Evolutionary conservation across 495 filamentous ascomycete genomes (phyloP), one percentile per base, ranked within the genome.

Genomic region (Penicillium canariense): DNA sequence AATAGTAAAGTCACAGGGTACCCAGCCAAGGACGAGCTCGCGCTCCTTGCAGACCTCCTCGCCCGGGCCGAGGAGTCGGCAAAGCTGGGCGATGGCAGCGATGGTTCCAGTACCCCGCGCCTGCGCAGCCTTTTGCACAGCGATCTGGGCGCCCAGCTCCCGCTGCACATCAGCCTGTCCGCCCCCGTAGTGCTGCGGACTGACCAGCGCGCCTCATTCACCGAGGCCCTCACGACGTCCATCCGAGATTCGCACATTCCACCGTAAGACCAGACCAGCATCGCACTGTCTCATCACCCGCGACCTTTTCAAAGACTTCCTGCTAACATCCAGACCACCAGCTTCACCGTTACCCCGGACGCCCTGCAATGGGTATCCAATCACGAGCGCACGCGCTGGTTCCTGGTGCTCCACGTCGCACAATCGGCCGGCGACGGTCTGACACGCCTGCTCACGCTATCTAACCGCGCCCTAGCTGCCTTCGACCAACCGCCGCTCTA

Each of bases 111-210:
- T 25, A 28, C 43, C 27, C 20, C 18, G 0, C 52, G 17, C 34
- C 58, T 86, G 42, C 60, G 84, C 40, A 87, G 81, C 52, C 82
- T 91, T 35, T 76, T 96, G 3, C 77, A 75, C 20, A 91, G 84
- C 51, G 88, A 93, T 48, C 81, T 97, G 0, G 89, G 83, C 34
- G 81, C 82, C 9, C 84, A 87, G n/a, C 76, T 87, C 46, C 91
- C 92, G 4, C 80, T 98, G 20, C 94, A 98, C 71, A 83, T 98
- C 61, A 96, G 90, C 60, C 77, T 98, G 9, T 97, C 94, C 9
- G 73, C 87, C 8, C 84, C 91, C 3, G 68, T 95, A 18, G 71
- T 80, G 18, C 80, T 96, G 3, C 69, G 72, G 50, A 88, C 87
- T 0, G 73, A 81, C 22, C 80, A 89, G 59, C 84, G 85, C 20